Evolutionary conservation across 2,329 filamentous ascomycete species (phyloP), one percentile per base, ranked within the genome.

Genomic region (Thielaviopsis ethacetica): DNA sequence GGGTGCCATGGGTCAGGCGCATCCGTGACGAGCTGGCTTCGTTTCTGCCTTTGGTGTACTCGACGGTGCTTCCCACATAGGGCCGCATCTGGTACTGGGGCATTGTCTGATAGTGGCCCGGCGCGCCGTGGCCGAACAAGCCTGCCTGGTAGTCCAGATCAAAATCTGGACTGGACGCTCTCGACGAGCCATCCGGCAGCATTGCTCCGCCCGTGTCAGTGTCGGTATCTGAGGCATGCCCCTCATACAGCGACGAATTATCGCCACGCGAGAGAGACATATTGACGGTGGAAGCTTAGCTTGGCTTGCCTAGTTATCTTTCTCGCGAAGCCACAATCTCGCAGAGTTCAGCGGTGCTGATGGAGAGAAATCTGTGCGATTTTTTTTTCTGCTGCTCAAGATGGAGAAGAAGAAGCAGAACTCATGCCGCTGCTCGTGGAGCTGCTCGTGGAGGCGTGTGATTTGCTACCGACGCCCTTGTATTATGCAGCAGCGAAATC

Each of bases 241-340:
- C 56, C 38, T 61, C 60, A 26, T 61, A 61, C 22, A 61, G 53
- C 53, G 60, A 57, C 53, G 60, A 61, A 24, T 41, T 52, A 47
- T 53, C 34, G 50, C 53, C 38, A n/a, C 55, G 59, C 38, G 44
- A 47, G n/a, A 54, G 51, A 27, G 51, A 21, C 30, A 50, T 49
- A 34, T 34, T 34, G n/a, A 13, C 19, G 44, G n/a, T 44, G 38
- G 38, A 17, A 15, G 24, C 24, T 34, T 34, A 12, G 10, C 38
- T 12, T 41, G 4, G 38, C n/a, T 34, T 34, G 30, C 10, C 30
- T 34, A 6, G 6, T 26, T 26, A 26, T 26, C 24, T 26, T 26
- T 26, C 24, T 38, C 34, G 2, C 34, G 12, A 15, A n/a, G 44
- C 44, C 44, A 49, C 44, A 21, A 21, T 49, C 17, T 19, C 17